Percentiles rank a stretch among this genome's conserved stretches.
Evolutionary conservation across 2,329 filamentous ascomycete species (phyloP).

Genomic region (Sphaerulina populicola): DNA sequence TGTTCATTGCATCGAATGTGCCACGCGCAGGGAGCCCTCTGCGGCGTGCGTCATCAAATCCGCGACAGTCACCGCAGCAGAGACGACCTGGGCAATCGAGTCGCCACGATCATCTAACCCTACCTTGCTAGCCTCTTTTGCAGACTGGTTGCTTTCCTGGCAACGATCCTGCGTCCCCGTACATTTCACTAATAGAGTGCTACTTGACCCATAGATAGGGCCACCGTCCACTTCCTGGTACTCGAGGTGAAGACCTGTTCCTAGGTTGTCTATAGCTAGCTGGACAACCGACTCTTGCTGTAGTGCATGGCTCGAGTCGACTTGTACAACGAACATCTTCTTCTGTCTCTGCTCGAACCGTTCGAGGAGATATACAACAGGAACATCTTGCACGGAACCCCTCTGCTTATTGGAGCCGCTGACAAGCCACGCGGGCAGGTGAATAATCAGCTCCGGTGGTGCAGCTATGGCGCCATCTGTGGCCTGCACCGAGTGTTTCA

Average conservation of each 20-base stretch:
- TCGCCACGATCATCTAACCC: background rate
- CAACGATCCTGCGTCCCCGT: background rate
- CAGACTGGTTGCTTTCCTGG: background rate
- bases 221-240: constrained; percentile 19
- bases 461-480: constrained; percentile 16
- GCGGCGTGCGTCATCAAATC: constrained; percentile 1
- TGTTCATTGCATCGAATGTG: background rate
- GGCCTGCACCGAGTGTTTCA: constrained; percentile 16
- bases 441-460: constrained; percentile 18
- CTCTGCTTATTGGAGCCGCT: background rate
- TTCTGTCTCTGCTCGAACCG: constrained; percentile 24
- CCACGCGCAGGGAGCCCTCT: background rate
- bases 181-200: constrained; percentile 6
- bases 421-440: constrained; percentile 18
- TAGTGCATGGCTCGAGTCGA: background rate
- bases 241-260: constrained; percentile 6
- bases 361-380: constrained; percentile 24
- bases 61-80: constrained; percentile 1
- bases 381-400: constrained; percentile 2
- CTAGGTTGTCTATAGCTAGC: background rate
- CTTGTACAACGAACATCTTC: background rate
- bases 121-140: background rate
- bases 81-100: background rate
- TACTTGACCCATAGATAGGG: constrained; percentile 13
- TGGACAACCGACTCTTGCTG: background rate